Evolutionary conservation across 495 filamentous ascomycete species (phyloP).

Genomic region (Oidiodendron maius): DNA sequence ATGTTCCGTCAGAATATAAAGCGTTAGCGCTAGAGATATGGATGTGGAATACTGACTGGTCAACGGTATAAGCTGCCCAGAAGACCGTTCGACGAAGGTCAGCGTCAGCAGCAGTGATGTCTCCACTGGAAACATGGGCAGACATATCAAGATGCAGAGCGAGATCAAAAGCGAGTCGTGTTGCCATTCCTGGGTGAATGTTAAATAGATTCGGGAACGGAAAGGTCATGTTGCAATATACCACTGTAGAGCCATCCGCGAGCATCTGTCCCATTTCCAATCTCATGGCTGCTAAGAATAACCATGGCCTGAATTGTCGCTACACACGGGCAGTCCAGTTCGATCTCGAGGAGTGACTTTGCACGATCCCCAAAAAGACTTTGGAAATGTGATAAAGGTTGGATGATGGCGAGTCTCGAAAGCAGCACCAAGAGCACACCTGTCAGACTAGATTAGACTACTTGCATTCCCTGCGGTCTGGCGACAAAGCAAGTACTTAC

Average conservation of each 20-base stretch:
- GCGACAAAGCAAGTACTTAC: slow-evolving; percentile 21
- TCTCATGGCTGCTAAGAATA: slow-evolving; percentile 42
- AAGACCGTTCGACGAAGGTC: slow-evolving; percentile 39
- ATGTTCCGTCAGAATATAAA: slow-evolving; percentile 26
- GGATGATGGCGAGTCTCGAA: slow-evolving; percentile 33
- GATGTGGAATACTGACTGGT: slow-evolving; percentile 31
- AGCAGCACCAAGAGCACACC: slow-evolving; percentile 42
- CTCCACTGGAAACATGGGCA: slow-evolving; percentile 36
- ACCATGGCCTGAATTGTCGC: slow-evolving; percentile 46
- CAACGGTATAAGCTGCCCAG: slow-evolving; percentile 45
- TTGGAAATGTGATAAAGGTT: slow-evolving; percentile 41
- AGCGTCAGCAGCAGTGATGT: slow-evolving; percentile 37
- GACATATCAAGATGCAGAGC: slow-evolving; percentile 44
- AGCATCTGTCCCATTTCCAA: slow-evolving; percentile 39
- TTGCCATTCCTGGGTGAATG: slow-evolving; percentile 39
- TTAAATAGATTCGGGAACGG: neutral
- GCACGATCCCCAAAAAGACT: slow-evolving; percentile 43
- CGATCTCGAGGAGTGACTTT: slow-evolving; percentile 42
- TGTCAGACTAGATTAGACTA: slow-evolving; percentile 10
- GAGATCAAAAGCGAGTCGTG: slow-evolving; percentile 44
- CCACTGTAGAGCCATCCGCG: slow-evolving; percentile 26
- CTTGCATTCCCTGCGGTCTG: too few relatives aligned
- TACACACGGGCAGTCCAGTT: slow-evolving; percentile 43
- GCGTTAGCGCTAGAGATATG: neutral
- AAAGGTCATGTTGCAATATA: neutral